Base-by-base conservation (phyloP, 768 basidiomycete species). In the Coprinopsis sp. region DNA sequence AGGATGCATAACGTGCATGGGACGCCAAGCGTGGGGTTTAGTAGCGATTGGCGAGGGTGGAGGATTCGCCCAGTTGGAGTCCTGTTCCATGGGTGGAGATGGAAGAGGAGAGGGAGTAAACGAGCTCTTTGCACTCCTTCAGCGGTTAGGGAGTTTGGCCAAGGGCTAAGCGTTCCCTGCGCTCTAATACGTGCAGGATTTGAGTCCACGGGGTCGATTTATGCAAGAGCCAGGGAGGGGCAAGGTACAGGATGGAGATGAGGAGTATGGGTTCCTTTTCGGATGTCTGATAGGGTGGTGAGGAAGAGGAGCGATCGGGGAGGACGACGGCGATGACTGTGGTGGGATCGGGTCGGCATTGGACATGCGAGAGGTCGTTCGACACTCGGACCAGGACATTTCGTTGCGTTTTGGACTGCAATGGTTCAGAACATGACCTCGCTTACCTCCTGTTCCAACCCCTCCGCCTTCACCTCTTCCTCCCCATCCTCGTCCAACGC, bases 131-230 rank as follows among this genome's bases (percentile, higher is more conserved):
- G 72, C 77, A 54, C 71, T 87, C 40, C 63, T 70, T 27, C 79
- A 82, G 60, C 85, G 87, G 60, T 71, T 87, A 44, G 75, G 73
- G 37, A 79, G 76, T 46, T 61, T 87, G 16, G 56, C 87, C 14
- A 66, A 73, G 40, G 54, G 62, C 6, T 72, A 79, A 43, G 81
- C 82, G 41, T 87, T 87, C 58, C 85, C 85, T 22, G 59, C 62
- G 11, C 61, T 87, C 47, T 64, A 65, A 51, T 82, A 73, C 56
- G 71, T 88, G 40, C 66, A 85, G 30, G 85, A 88, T 64, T 67
- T 88, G 62, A 82, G 81, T 57, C 66, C 65, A 55, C 72, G 70
- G 47, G 82, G 79, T 46, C 76, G 83, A 55, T 48, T 53, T 19
- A 74, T 87, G 67, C n/a, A n/a, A n/a, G n/a, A n/a, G n/a, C n/a